phyloP scores from a whole-genome alignment of 768 basidiomycete genomes.

The Omphalotus guepiniiformis region DNA sequence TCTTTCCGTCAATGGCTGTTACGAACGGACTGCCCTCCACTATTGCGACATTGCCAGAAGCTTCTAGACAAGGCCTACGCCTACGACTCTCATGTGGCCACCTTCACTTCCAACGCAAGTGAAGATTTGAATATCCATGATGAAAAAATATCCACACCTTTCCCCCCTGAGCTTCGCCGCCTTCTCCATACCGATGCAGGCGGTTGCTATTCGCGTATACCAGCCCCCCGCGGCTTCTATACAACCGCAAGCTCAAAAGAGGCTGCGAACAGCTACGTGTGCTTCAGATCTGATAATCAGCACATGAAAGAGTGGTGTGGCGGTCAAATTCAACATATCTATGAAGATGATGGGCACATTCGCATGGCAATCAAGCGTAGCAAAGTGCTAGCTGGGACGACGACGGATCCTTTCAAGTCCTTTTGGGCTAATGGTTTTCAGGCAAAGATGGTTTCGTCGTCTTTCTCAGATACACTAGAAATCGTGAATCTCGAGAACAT shows the following conservation, averaged over 20 bases:
- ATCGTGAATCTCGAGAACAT: background rate
- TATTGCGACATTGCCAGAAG: constrained; percentile 10
- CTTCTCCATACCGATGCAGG: background rate
- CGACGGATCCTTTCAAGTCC: background rate
- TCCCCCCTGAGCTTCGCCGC: background rate
- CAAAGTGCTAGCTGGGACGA: background rate
- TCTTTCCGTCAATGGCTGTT: constrained; percentile 12
- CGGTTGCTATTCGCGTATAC: background rate
- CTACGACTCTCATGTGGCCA: background rate
- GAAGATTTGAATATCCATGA: too few species aligned
- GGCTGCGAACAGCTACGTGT: constrained; percentile 5
- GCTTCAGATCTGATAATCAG: background rate
- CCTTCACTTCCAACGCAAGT: background rate
- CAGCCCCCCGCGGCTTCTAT: constrained; percentile 1
- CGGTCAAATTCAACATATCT: constrained; percentile 6
- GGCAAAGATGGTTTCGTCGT: background rate
- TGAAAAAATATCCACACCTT: background rate
- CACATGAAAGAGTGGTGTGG: background rate
- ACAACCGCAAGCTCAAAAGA: background rate
- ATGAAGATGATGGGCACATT: background rate
- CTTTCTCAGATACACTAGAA: background rate
- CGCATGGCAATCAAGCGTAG: background rate
- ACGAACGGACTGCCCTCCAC: constrained; percentile 7
- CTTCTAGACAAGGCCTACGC: constrained; percentile 14
- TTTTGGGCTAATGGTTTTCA: constrained; percentile 4